Conservation (phyloP, 768 basidiomycete genomes). For the Termitomyces sp. region DNA sequence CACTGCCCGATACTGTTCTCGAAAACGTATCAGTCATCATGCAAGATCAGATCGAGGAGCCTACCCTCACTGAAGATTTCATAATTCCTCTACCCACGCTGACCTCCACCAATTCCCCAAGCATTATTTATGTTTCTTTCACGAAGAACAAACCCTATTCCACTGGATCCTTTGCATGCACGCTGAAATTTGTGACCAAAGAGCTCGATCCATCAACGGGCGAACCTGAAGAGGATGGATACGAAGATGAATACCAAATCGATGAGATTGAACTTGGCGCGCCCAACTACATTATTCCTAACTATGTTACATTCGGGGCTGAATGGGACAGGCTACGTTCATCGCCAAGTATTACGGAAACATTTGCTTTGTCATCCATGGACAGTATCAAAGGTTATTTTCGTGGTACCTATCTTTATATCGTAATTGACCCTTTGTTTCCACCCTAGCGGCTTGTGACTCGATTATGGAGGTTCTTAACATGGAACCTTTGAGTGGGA, state of each 20-base stretch:
- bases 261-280: conserved; percentile 95
- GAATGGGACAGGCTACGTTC: conserved; percentile 93
- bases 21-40: conserved; percentile 94
- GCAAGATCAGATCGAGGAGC: conserved; percentile 70
- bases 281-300: conserved; percentile 95
- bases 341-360: conserved; percentile 80
- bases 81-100: conserved; percentile 81
- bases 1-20: conserved; percentile 89
- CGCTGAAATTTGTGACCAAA: conserved; percentile 93
- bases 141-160: conserved; percentile 77
- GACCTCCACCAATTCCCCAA: conserved; percentile 65
- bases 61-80: conserved; percentile 85
- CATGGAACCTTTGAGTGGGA: conserved; percentile 95
- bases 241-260: conserved; percentile 96
- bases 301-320: conserved; percentile 82
- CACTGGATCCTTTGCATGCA: conserved; percentile 81
- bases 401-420: conserved; percentile 2
- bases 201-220: conserved; percentile 95
- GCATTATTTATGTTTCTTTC: conserved; percentile 90
- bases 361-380: conserved; percentile 87
- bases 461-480: conserved; percentile 94
- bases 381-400: conserved; percentile 87
- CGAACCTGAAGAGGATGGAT: conserved; percentile 96
- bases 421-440: conserved; percentile 10
- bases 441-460: conserved; percentile 78